Base-by-base conservation (phyloP, 192 early-diverging fungal species). In the Coemansia sp. region DNA sequence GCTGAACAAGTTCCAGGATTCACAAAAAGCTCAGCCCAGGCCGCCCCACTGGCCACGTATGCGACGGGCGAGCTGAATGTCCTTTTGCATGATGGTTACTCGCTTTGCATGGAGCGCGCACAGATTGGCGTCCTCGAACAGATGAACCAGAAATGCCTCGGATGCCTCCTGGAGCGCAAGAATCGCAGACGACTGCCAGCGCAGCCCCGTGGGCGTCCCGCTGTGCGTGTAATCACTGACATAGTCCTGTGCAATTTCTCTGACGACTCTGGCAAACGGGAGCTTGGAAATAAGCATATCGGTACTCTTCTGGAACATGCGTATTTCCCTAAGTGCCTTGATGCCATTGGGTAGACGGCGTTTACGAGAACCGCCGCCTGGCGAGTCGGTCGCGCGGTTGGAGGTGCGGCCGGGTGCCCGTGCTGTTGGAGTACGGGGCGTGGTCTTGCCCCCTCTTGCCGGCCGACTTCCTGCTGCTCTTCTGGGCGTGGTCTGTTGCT, bases 71-170 rank as follows among this genome's bases (percentile, higher is more conserved):
- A 96, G 83, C 65, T 95, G 92, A 41, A 96, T 94, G 66, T 96
- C 94, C 44, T 88, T 86, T 54, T 91, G 88, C 94, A 94, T 94
- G 33, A 96, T 83, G 5, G 94, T 96, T 9, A 96, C 94, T 7
- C 94, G 82, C 68, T 94, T 94, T n/a, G 93, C 94, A 58, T 96
- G 94, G 56, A 96, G 90, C 0, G 94, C 94, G 55, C 92, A 94
- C 25, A 96, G 75, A 65, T 96, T 96, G 22, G 94, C 88, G 63
- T 95, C 94, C 71, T 96, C 93, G 74, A 93, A 92, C 55, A 93
- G 65, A 71, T 91, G 91, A 6, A 93, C 89, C 72, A 92, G 57
- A 65, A 83, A 97, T 19, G 89, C 88, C 69, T 92, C 93, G 2
- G 89, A 70, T 2, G 90, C 87, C 63, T 92, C 93, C 70, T 93